These are phyloP conservation scores for Annulohypoxylon truncatum DNA, from an alignment of 2,329 filamentous ascomycete species.

Conservation along the genomic window DNA sequence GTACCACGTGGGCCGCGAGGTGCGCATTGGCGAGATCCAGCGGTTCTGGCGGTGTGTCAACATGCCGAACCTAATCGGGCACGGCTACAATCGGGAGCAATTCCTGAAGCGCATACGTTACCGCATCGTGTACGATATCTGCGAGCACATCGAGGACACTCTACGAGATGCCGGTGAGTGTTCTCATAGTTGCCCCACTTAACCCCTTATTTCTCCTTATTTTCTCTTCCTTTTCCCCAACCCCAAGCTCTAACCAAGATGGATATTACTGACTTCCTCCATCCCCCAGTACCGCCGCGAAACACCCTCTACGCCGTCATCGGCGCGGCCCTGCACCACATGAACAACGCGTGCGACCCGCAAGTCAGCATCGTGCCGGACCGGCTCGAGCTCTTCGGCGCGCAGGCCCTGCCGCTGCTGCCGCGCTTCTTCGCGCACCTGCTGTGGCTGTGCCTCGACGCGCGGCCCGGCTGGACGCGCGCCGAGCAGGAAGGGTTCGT, in stretches of 20 bases:
- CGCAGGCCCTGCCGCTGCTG: conserved; percentile 19
- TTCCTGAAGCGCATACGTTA: conserved; percentile 37
- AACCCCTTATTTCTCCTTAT: neutral
- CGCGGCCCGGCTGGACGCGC: conserved; percentile 8
- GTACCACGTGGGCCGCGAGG: conserved; percentile 25
- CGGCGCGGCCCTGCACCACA: conserved; percentile 35
- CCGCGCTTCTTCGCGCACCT: conserved; percentile 39
- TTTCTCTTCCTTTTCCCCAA: neutral
- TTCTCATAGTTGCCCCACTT: neutral
- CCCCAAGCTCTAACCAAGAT: too few species aligned
- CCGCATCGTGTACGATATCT: conserved; percentile 36
- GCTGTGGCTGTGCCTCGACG: conserved; percentile 33
- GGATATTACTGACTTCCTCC: too few species aligned
- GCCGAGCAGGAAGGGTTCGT: conserved; percentile 11
- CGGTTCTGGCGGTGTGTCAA: conserved; percentile 29
- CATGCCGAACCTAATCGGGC: conserved; percentile 3
- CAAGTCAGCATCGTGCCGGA: conserved; percentile 38
- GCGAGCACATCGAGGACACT: conserved; percentile 29
- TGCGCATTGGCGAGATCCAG: conserved; percentile 31
- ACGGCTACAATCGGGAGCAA: neutral
- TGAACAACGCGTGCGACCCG: conserved; percentile 34
- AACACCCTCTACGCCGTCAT: conserved; percentile 38
- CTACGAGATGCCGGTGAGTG: conserved; percentile 7
- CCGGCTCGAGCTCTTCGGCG: conserved; percentile 39
- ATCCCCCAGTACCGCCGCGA: conserved; percentile 29